Evolutionary conservation across 768 basidiomycete genomes (phyloP).

Genomic region (Paxillus rubicundulus): DNA sequence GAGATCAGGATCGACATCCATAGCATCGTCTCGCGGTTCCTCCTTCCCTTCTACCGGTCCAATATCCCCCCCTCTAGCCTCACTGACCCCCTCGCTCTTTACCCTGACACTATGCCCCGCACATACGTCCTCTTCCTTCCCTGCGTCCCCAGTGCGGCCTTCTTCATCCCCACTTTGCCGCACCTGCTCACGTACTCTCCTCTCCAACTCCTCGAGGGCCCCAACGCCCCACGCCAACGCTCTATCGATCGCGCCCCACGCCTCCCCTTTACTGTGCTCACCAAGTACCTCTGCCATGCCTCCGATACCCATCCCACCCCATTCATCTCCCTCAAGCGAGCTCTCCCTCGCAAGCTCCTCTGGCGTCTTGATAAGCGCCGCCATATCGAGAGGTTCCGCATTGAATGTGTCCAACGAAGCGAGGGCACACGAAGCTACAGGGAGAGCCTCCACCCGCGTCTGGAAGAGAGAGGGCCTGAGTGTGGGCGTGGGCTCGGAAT

Average conservation of each 20-base stretch:
- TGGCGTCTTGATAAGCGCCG: constrained; percentile 39
- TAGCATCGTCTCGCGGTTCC: constrained; percentile 4
- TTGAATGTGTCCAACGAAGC: constrained; percentile 8
- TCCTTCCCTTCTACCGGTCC: constrained; percentile 4
- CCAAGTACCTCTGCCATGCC: constrained; percentile 11
- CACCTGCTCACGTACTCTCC: constrained; percentile 14
- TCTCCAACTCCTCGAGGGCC: constrained; percentile 46
- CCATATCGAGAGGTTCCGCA: constrained; percentile 38
- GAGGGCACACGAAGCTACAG: constrained; percentile 4
- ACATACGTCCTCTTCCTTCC: not conserved
- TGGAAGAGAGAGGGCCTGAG: constrained; percentile 4
- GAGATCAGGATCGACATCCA: constrained; percentile 20
- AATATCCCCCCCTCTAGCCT: not conserved
- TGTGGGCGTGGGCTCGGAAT: not conserved
- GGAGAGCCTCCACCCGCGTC: constrained; percentile 13
- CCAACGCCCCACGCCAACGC: constrained; percentile 59
- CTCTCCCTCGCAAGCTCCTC: constrained; percentile 36
- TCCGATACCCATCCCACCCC: constrained; percentile 23
- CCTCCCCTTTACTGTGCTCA: constrained; percentile 44
- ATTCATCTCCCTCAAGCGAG: constrained; percentile 24
- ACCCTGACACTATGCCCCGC: constrained; percentile 4
- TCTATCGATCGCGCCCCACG: constrained; percentile 27
- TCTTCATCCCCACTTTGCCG: not conserved
- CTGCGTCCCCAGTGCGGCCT: not conserved
- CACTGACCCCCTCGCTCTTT: constrained; percentile 10